Conservation (phyloP, 2,329 filamentous ascomycete species). For the Alternaria angustiovoidea region DNA sequence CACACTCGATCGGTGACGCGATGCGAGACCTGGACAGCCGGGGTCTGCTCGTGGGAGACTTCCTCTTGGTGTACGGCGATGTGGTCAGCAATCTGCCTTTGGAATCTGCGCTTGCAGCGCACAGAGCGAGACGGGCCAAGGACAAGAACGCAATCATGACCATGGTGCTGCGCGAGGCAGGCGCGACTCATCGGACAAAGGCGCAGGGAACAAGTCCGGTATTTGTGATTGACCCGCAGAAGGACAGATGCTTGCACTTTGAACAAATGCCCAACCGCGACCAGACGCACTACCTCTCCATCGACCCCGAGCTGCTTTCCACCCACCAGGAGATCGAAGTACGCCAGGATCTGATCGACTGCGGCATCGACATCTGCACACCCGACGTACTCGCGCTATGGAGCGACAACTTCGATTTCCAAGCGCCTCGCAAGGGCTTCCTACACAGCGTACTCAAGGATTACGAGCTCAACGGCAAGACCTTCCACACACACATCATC, state of each 20-base stretch:
- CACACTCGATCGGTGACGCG: constrained; percentile 88
- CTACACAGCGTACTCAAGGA: constrained; percentile 93
- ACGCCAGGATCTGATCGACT: constrained; percentile 88
- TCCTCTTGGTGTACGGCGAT: constrained; percentile 91
- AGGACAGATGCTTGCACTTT: constrained; percentile 87
- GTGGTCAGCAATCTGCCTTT: constrained; percentile 88
- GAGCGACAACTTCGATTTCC: constrained; percentile 98
- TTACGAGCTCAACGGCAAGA: constrained; percentile 95
- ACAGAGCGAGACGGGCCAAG: constrained; percentile 79
- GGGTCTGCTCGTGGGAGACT: constrained; percentile 85
- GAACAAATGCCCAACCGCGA: constrained; percentile 83
- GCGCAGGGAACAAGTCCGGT: constrained; percentile 77
- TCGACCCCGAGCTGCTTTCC: constrained; percentile 82
- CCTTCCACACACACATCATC: constrained; percentile 90
- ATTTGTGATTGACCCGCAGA: constrained; percentile 84
- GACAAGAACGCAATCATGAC: constrained; percentile 99
- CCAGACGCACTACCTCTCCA: constrained; percentile 69
- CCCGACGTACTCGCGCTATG: constrained; percentile 93
- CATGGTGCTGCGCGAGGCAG: constrained; percentile 83
- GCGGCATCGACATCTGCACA: constrained; percentile 96
- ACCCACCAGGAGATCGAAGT: constrained; percentile 80
- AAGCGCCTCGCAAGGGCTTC: constrained; percentile 86
- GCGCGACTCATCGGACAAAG: constrained; percentile 78
- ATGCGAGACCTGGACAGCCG: constrained; percentile 92
- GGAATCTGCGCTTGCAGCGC: constrained; percentile 78